Evolutionary conservation across 2,329 filamentous ascomycete genomes (phyloP), one percentile per base, ranked within the genome.

Genomic region (Rutstroemia sp.): DNA sequence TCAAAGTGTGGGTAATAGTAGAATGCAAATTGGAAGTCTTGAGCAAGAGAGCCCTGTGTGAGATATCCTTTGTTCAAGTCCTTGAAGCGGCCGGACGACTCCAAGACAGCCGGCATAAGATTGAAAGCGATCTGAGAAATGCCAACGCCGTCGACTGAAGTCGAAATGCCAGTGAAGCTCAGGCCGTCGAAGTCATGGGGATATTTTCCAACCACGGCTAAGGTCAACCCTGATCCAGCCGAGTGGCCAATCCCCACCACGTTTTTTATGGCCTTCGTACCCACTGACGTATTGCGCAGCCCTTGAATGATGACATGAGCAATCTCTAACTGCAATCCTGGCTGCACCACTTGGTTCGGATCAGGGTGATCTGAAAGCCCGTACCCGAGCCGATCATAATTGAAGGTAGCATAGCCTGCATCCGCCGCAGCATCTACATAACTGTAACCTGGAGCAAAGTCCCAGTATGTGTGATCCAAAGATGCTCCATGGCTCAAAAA

Each of bases 401-500:
- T 51, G 18, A 63, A 54, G 14, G 61, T 61, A 18, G 54, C 41
- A 41, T 58, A 60, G 16, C 54, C 50, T 10, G 76, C 71, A 9
- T 73, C 61, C 25, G 74, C 75, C 1, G 84, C 73, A n/a, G 69
- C 69, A 48, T 78, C 73, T 41, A 81, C 75, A 67, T 86, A 87
- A 65, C 77, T 82, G 71, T 87, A 86, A 66, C 55, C 52, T 5
- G 48, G 48, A 14, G 52, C 52, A 48, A 60, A 41, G 9, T 60
- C 52, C 52, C 56, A 60, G 39, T 58, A 57, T 10, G 21, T 37
- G 42, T 49, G 38, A 25, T 59, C 52, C 10, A 56, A 34, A 5
- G 52, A 49, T 9, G 49, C 30, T n/a, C 57, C 53, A 16, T 59
- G 53, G 12, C 49, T 56, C 18, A 59, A 34, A 37, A 59, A 37